These are phyloP conservation scores for Helenozyma baotianmanensis DNA, from an alignment of 805 yeast genomes.

Conservation along the genomic window DNA sequence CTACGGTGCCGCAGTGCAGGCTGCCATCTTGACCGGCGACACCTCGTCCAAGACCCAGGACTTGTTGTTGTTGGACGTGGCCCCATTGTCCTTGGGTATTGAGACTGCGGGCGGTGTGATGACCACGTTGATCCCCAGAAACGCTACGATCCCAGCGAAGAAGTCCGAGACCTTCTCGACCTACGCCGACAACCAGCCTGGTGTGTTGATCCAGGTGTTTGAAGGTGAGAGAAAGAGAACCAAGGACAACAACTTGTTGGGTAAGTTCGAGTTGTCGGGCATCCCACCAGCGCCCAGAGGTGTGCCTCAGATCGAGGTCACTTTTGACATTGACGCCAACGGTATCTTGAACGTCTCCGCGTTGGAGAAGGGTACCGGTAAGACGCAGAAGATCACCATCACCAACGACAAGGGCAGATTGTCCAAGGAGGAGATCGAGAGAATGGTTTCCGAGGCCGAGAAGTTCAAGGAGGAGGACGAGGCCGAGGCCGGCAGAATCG, in stretches of 20 bases:
- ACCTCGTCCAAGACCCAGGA: constrained; percentile 95
- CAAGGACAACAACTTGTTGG: constrained; percentile 85
- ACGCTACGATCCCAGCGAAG: constrained; percentile 92
- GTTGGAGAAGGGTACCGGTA: constrained; percentile 91
- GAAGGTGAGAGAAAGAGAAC: constrained; percentile 97
- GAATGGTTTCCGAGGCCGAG: constrained; percentile 98
- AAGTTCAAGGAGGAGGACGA: constrained; percentile 90
- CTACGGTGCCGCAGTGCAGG: constrained; percentile 98
- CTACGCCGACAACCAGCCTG: constrained; percentile 94
- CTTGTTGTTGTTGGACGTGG: constrained; percentile 83
- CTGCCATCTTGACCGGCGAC: constrained; percentile 95
- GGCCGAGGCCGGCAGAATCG: constrained; percentile 76
- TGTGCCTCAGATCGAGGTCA: constrained; percentile 84
- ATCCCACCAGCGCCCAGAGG: constrained; percentile 93
- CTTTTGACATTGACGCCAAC: constrained; percentile 83
- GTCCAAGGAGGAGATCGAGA: constrained; percentile 89
- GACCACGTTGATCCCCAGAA: constrained; percentile 93
- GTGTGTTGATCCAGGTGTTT: constrained; percentile 87
- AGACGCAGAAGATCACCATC: constrained; percentile 84
- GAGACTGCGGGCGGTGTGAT: constrained; percentile 97
- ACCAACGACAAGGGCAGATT: constrained; percentile 93
- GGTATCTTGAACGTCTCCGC: constrained; percentile 86
- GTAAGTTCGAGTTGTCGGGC: constrained; percentile 81
- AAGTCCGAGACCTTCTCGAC: constrained; percentile 94
- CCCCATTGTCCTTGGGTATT: constrained; percentile 91